Percentiles rank a stretch among this genome's conserved stretches.
These are phyloP conservation scores for Chrysopogon serrulatus DNA, from an alignment of 176 grass and related monocot species.

Conservation along the genomic window DNA sequence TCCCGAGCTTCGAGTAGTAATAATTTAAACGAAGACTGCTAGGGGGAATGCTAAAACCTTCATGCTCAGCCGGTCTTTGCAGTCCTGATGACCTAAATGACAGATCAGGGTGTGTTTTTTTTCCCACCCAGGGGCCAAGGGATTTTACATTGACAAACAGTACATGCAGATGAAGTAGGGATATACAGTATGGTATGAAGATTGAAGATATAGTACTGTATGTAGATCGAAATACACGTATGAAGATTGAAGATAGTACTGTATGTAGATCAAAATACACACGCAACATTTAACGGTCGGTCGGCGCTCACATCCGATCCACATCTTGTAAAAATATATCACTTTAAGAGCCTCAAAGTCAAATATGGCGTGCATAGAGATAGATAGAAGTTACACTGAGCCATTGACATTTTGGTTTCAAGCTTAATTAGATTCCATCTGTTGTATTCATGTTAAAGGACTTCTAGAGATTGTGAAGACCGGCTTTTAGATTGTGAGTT, in stretches of 20 bases:
- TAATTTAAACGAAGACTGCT: not conserved
- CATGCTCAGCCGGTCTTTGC: not conserved
- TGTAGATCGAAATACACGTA: not conserved
- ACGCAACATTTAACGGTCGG: not conserved
- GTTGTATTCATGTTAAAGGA: not conserved
- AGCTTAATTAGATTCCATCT: not conserved
- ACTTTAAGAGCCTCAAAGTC: not conserved
- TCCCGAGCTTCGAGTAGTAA: not conserved
- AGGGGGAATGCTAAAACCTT: not conserved
- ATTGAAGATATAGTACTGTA: too few species aligned
- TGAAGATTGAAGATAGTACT: too few species aligned
- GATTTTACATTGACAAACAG: not conserved
- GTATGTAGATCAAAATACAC: not conserved
- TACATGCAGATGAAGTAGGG: not conserved
- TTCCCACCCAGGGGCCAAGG: not conserved
- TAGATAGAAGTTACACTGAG: not conserved
- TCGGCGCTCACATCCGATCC: not conserved
- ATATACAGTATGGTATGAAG: not conserved
- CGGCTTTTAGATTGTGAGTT: not conserved
- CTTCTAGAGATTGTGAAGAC: not conserved
- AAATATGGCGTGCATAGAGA: not conserved
- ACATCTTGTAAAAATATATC: not conserved
- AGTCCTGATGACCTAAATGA: not conserved
- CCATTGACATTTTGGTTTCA: not conserved
- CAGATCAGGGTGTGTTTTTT: not conserved